Percentiles rank a stretch among this genome's conserved stretches.
Conservation (phyloP, 345 rosid species). For the Camelina sativa region DNA sequence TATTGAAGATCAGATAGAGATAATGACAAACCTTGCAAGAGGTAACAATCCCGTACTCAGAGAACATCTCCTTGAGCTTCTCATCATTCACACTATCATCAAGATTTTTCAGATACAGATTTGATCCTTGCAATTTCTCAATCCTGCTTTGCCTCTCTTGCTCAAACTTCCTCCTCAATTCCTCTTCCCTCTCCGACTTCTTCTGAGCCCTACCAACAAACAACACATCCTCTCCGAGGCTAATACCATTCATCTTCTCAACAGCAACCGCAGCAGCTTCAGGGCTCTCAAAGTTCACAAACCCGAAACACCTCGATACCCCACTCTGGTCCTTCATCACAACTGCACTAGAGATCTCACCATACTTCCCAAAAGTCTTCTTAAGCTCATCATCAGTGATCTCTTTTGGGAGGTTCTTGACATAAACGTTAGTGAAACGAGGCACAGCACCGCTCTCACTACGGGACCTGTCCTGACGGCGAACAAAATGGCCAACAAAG, state of each 20-base stretch:
- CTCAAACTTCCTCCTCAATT: conserved; percentile 65
- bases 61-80: conserved; percentile 64
- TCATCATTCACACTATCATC: conserved; percentile 66
- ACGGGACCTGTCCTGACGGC: conserved; percentile 55
- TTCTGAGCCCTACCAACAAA: conserved; percentile 79
- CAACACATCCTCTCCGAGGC: conserved; percentile 57
- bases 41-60: conserved; percentile 64
- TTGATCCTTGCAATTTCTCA: conserved; percentile 65
- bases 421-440: conserved; percentile 64
- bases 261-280: conserved; percentile 62
- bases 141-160: conserved; percentile 55
- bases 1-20: not conserved
- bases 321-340: conserved; percentile 67
- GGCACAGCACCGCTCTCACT: conserved; percentile 39
- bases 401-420: conserved; percentile 68
- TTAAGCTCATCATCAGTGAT: conserved; percentile 60
- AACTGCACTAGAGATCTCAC: conserved; percentile 64
- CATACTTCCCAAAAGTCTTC: conserved; percentile 59
- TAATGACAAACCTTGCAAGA: conserved; percentile 64
- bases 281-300: conserved; percentile 69
- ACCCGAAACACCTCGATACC: conserved; percentile 72
- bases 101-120: conserved; percentile 70
- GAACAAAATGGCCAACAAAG: conserved; percentile 60
- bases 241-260: conserved; percentile 64
- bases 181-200: conserved; percentile 70